Percentiles rank a stretch among this genome's conserved stretches.
Conservation (phyloP, 2,329 filamentous ascomycete genomes). For the Fusarium sp. region DNA sequence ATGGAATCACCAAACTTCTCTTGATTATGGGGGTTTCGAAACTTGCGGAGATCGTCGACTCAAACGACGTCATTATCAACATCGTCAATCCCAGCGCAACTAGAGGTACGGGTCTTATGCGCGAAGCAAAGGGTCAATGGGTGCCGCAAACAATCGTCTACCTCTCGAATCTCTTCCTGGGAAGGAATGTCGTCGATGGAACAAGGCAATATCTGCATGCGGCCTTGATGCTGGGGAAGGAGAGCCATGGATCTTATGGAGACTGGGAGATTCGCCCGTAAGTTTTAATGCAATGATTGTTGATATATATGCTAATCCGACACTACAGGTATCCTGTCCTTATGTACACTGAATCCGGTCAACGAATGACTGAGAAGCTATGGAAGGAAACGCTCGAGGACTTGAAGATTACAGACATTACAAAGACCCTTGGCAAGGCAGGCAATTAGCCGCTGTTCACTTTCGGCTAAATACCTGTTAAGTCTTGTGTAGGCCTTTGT, state of each 20-base stretch:
- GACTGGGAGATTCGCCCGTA: slow-evolving; percentile 17
- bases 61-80: slow-evolving; percentile 9
- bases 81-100: not conserved
- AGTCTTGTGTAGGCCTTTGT: no score
- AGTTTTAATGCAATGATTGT: not conserved
- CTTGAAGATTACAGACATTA: slow-evolving; percentile 12
- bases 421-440: not conserved
- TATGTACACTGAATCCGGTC: slow-evolving; percentile 12
- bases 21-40: slow-evolving; percentile 15
- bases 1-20: not conserved
- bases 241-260: slow-evolving; percentile 15
- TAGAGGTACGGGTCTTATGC: not conserved
- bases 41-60: not conserved
- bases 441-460: not conserved
- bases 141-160: not conserved
- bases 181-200: not conserved
- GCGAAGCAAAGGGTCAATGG: not conserved
- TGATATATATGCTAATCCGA: not conserved
- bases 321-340: slow-evolving; percentile 7
- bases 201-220: slow-evolving; percentile 8
- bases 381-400: slow-evolving; percentile 12
- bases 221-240: slow-evolving; percentile 16
- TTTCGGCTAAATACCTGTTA: not conserved
- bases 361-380: slow-evolving; percentile 12
- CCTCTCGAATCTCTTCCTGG: not conserved